These are phyloP conservation scores for Saturnispora galanensis DNA, from an alignment of 805 yeast species.

Conservation along the genomic window DNA sequence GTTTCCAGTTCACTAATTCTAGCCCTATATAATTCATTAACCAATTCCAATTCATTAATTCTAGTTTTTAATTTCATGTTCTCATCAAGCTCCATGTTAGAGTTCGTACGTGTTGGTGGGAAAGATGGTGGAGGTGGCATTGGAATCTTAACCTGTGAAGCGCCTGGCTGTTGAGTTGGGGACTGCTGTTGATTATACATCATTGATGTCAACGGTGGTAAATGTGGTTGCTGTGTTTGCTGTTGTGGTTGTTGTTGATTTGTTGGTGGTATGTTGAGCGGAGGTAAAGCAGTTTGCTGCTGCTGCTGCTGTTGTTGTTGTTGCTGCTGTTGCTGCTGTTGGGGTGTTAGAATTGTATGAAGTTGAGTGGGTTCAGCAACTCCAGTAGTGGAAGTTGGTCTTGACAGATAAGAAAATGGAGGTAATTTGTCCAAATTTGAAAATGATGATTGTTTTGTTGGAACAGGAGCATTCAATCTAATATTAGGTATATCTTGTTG, in stretches of 20 bases:
- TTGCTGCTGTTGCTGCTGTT: slow-evolving; percentile 8
- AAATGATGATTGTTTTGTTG: slow-evolving; percentile 11
- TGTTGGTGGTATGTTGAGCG: slow-evolving; percentile 8
- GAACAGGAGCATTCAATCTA: slow-evolving; percentile 22
- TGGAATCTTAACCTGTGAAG: not conserved
- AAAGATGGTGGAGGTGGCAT: not conserved
- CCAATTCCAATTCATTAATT: slow-evolving; percentile 80
- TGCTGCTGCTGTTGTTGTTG: slow-evolving; percentile 5
- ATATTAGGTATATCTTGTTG: slow-evolving; percentile 25
- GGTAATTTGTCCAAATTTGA: slow-evolving; percentile 17
- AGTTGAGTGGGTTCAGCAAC: slow-evolving; percentile 11
- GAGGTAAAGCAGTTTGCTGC: slow-evolving; percentile 8
- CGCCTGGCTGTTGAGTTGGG: not conserved
- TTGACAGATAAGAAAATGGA: slow-evolving; percentile 17
- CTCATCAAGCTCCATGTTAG: slow-evolving; percentile 2
- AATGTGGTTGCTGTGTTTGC: not conserved
- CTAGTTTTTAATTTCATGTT: slow-evolving; percentile 50
- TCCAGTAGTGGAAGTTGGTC: slow-evolving; percentile 5
- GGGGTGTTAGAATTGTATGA: slow-evolving; percentile 11
- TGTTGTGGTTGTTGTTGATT: slow-evolving; percentile 8
- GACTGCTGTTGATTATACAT: not conserved
- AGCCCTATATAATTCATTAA: slow-evolving; percentile 78
- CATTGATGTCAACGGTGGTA: slow-evolving; percentile 10
- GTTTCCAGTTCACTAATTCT: slow-evolving; percentile 78
- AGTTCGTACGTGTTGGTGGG: not conserved